These are phyloP conservation scores for Diphasiastrum complanatum DNA, from an alignment of 83 land plant species.

Conservation along the genomic window DNA sequence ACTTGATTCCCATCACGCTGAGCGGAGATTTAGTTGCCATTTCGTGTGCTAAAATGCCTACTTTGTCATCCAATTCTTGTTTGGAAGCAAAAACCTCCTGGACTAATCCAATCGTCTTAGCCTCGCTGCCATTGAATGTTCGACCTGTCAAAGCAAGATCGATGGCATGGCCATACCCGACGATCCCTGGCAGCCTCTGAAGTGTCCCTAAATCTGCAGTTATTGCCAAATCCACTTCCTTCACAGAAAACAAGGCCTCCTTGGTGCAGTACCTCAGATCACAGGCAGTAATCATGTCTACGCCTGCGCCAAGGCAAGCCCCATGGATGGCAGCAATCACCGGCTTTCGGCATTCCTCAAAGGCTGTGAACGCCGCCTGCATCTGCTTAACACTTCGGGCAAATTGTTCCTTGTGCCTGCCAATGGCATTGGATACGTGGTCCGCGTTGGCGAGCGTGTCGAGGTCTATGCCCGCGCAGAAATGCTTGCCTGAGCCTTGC, in stretches of 20 bases:
- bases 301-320: slow-evolving; percentile 80
- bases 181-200: slow-evolving; percentile 75
- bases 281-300: slow-evolving; percentile 78
- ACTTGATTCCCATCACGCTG: slow-evolving; percentile 79
- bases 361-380: slow-evolving; percentile 66
- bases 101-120: slow-evolving; percentile 68
- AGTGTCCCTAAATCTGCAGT: slow-evolving; percentile 80
- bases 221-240: slow-evolving; percentile 88
- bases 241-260: slow-evolving; percentile 61
- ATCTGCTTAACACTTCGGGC: slow-evolving; percentile 43
- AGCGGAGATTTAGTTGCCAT: slow-evolving; percentile 77
- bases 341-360: slow-evolving; percentile 84
- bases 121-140: slow-evolving; percentile 54
- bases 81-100: slow-evolving; percentile 42
- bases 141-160: slow-evolving; percentile 81
- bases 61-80: slow-evolving; percentile 40
- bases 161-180: slow-evolving; percentile 63
- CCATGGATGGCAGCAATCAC: slow-evolving; percentile 82
- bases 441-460: slow-evolving; percentile 21
- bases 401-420: slow-evolving; percentile 40
- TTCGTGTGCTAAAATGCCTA: slow-evolving; percentile 38
- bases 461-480: slow-evolving; percentile 93
- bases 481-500: slow-evolving; percentile 51
- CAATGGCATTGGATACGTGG: slow-evolving; percentile 27
- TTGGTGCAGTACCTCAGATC: slow-evolving; percentile 69